These are phyloP conservation scores for Neofusicoccum cordaticola DNA, from an alignment of 2,329 filamentous ascomycete species.

Conservation along the genomic window DNA sequence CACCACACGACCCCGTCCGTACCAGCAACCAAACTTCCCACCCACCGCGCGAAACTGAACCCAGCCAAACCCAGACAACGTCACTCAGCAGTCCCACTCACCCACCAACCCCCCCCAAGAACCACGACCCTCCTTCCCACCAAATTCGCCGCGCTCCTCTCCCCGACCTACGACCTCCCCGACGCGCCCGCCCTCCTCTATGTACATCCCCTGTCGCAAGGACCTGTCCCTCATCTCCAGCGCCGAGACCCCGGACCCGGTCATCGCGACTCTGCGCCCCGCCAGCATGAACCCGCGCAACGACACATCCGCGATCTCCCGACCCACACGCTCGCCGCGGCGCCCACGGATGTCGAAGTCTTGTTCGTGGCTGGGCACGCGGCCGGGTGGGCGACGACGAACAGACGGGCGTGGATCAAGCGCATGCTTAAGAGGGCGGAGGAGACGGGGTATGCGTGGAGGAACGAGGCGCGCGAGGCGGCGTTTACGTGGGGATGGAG, in stretches of 20 bases:
- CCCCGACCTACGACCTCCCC: not conserved
- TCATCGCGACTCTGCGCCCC: constrained; percentile 22
- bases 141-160: not conserved
- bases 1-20: not conserved
- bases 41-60: not conserved
- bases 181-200: not conserved
- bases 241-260: too few relatives aligned
- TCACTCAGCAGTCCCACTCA: not conserved
- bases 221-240: not conserved
- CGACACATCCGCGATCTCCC: constrained; percentile 38
- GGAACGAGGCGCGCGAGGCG: constrained; percentile 39
- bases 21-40: not conserved
- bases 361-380: constrained; percentile 49
- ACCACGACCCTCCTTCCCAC: not conserved
- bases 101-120: not conserved
- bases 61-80: too few relatives aligned
- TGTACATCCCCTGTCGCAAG: not conserved
- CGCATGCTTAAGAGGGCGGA: constrained; percentile 54
- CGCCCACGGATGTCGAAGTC: constrained; percentile 55
- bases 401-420: constrained; percentile 61
- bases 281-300: constrained; percentile 17
- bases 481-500: too few relatives aligned
- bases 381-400: constrained; percentile 56
- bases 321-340: constrained; percentile 55
- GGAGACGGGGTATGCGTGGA: constrained; percentile 58